A percentile compares a stretch with the other conserved stretches of the same genome.
Conservation (phyloP, 345 rosid species). For the Fremontodendron californicum region DNA sequence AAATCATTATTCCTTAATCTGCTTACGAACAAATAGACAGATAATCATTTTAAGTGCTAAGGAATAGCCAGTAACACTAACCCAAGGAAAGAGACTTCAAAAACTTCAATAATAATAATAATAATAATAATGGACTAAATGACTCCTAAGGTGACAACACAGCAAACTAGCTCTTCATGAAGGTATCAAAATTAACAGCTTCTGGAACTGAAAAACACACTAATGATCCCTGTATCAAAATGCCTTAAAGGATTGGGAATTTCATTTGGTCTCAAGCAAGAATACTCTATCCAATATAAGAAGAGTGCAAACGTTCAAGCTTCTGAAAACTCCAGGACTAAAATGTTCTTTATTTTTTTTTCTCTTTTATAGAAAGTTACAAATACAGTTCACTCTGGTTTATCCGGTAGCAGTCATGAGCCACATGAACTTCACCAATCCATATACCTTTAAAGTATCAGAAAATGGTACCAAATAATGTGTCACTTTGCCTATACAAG, state of each 20-base stretch:
- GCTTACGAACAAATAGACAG: background rate
- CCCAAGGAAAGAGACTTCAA: background rate
- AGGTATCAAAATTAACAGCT: background rate
- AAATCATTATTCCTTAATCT: background rate
- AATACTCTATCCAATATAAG: background rate
- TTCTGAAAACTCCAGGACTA: constrained; percentile 3
- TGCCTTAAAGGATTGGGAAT: background rate
- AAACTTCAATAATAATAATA: background rate
- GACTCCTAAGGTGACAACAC: constrained; percentile 1
- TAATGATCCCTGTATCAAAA: background rate
- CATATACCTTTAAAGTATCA: background rate
- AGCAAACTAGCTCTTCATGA: background rate
- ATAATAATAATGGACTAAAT: background rate
- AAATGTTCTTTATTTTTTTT: background rate
- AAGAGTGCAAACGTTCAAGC: background rate
- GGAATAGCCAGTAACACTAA: background rate
- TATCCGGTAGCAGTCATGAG: background rate
- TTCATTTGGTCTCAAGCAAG: constrained; percentile 1
- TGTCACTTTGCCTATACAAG: background rate
- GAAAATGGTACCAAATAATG: background rate
- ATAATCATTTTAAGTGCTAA: background rate
- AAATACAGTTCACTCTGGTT: background rate
- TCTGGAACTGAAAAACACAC: background rate
- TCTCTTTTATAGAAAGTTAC: background rate
- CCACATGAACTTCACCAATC: background rate